Percentiles rank a stretch among this genome's conserved stretches.
Evolutionary conservation across 495 filamentous ascomycete genomes (phyloP).

Genomic region (Alectoria sarmentosa): DNA sequence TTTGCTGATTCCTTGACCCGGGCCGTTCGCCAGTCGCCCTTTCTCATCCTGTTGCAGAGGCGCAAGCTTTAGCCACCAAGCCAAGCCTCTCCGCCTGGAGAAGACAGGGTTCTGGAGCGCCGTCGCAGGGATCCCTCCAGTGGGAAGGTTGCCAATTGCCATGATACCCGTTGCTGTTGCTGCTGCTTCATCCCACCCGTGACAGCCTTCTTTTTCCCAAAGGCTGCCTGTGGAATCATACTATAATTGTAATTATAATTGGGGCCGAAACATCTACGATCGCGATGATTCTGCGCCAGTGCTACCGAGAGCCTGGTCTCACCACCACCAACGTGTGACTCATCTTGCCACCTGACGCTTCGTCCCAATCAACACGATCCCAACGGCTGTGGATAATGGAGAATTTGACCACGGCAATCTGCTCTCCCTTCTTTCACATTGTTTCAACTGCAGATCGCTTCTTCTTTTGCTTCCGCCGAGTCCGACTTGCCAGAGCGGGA

Average conservation of each 20-base stretch:
- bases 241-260: neutral
- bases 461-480: neutral
- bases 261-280: neutral
- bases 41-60: constrained; percentile 1
- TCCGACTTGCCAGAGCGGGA: neutral
- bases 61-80: neutral
- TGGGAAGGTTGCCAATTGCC: neutral
- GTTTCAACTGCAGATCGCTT: constrained; percentile 2
- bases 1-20: neutral
- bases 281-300: neutral
- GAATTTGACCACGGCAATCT: neutral
- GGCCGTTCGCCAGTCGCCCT: neutral
- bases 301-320: neutral
- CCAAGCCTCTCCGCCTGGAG: neutral
- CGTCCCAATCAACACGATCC: neutral
- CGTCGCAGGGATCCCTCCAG: neutral
- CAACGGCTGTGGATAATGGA: neutral
- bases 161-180: neutral
- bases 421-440: neutral
- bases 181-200: neutral
- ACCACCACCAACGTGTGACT: neutral
- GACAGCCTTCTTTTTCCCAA: neutral
- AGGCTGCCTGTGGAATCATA: too few species aligned
- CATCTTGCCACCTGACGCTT: neutral
- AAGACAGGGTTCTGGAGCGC: neutral